phyloP scores from a whole-genome alignment of 78 protist species.

The Speleostelium caveatum region DNA sequence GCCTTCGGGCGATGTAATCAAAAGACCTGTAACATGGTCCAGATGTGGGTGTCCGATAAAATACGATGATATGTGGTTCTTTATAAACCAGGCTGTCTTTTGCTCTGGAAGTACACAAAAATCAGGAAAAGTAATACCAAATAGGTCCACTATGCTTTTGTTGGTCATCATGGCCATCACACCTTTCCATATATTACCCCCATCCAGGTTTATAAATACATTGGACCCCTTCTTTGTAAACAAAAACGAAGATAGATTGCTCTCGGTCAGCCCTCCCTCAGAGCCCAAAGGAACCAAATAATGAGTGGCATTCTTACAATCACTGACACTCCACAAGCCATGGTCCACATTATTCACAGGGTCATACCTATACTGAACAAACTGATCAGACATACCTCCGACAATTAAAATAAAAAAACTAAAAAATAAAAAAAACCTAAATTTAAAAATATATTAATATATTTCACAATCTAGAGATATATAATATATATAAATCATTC shows the following conservation, averaged over 20 bases:
- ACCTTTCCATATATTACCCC: constrained; percentile 59
- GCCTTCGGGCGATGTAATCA: constrained; percentile 31
- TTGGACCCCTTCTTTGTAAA: too few relatives aligned
- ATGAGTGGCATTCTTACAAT: constrained; percentile 11
- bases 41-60: constrained; percentile 46
- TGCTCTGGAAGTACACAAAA: constrained; percentile 30
- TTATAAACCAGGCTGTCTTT: constrained; percentile 49
- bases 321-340: too few relatives aligned
- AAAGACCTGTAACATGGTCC: constrained; percentile 43
- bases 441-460: too few relatives aligned
- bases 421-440: too few relatives aligned
- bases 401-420: too few relatives aligned
- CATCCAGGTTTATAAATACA: constrained; percentile 50
- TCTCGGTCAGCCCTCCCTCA: constrained; percentile 42
- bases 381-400: too few relatives aligned
- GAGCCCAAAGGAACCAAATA: constrained; percentile 35
- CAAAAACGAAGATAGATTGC: constrained; percentile 37
- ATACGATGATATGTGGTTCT: constrained; percentile 27
- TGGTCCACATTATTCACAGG: too few relatives aligned
- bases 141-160: not conserved
- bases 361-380: too few relatives aligned
- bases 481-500: too few relatives aligned
- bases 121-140: constrained; percentile 15
- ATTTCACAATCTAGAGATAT: too few relatives aligned
- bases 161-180: not conserved